Percentiles rank a stretch among this genome's conserved stretches.
Conservation (phyloP, 164 flowering plant genomes). For the Nymphaea colorata region DNA sequence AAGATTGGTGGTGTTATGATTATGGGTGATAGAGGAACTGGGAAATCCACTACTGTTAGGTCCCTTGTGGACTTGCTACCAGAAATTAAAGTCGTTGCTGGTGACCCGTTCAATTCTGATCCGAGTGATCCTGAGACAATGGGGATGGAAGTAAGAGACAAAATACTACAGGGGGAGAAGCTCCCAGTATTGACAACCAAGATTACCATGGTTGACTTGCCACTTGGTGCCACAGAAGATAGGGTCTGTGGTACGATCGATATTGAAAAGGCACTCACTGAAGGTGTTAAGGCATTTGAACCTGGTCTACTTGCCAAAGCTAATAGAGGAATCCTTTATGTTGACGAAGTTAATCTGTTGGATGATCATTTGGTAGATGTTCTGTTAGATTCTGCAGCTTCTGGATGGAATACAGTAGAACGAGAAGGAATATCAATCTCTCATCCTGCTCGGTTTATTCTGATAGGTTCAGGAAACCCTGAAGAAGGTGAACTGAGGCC, state of each 20-base stretch:
- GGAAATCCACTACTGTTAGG: conserved; percentile 90
- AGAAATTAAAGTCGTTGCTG: conserved; percentile 63
- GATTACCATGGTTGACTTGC: conserved; percentile 96
- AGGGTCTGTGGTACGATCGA: conserved; percentile 97
- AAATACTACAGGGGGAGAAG: conserved; percentile 39
- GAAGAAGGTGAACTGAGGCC: conserved; percentile 99
- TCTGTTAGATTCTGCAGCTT: conserved; percentile 86
- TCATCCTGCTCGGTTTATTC: conserved; percentile 94
- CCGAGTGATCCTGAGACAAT: conserved; percentile 86
- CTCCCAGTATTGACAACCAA: conserved; percentile 43
- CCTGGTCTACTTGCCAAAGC: conserved; percentile 97
- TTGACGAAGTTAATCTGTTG: conserved; percentile 92
- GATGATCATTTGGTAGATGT: conserved; percentile 93
- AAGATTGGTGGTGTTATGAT: conserved; percentile 99
- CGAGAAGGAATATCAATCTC: conserved; percentile 96
- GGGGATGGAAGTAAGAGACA: conserved; percentile 81
- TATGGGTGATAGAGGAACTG: conserved; percentile 97
- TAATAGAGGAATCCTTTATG: conserved; percentile 89
- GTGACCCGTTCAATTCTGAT: conserved; percentile 90
- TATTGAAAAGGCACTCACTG: conserved; percentile 89
- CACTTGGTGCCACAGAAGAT: conserved; percentile 93
- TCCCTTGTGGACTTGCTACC: conserved; percentile 92
- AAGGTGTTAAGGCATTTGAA: conserved; percentile 96
- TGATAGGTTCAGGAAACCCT: conserved; percentile 93
- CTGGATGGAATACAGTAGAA: conserved; percentile 98